These are phyloP conservation scores for Colletotrichum siamense DNA, from an alignment of 2,329 filamentous ascomycete species.

Conservation along the genomic window DNA sequence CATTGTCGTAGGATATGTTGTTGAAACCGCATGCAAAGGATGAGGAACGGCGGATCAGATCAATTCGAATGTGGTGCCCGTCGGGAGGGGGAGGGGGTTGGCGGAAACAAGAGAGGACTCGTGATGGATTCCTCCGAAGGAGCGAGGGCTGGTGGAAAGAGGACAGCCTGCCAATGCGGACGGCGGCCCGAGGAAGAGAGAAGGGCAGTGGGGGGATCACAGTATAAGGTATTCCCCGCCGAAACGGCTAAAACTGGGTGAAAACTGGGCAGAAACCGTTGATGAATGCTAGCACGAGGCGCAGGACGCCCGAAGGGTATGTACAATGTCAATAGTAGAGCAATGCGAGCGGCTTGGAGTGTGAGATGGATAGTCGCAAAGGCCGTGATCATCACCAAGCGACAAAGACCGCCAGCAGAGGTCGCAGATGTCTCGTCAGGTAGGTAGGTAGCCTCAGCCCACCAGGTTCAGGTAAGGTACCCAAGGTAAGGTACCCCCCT, in stretches of 20 bases:
- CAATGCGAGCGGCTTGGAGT: neutral
- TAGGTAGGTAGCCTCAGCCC: neutral
- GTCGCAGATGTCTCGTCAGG: neutral
- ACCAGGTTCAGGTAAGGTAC: neutral
- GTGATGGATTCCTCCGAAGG: constrained; percentile 9
- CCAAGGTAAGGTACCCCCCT: neutral
- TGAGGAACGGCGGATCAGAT: neutral
- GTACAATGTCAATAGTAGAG: neutral
- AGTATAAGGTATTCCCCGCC: constrained; percentile 20
- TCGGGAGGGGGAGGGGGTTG: neutral
- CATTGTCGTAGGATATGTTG: constrained; percentile 53
- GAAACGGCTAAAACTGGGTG: constrained; percentile 19
- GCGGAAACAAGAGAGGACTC: neutral
- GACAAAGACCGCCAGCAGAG: neutral
- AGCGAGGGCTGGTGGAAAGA: constrained; percentile 6
- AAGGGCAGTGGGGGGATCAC: constrained; percentile 1
- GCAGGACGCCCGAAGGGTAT: constrained; percentile 13
- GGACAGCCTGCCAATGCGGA: constrained; percentile 9
- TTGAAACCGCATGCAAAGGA: constrained; percentile 11
- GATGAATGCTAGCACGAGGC: constrained; percentile 15
- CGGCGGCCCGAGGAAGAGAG: constrained; percentile 18
- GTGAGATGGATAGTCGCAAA: neutral
- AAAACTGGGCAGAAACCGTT: neutral
- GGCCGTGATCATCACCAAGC: neutral
- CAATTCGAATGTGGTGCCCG: neutral